Evolutionary conservation across 306 rosid genomes (phyloP).

Genomic region (Gleditsia sinensis): DNA sequence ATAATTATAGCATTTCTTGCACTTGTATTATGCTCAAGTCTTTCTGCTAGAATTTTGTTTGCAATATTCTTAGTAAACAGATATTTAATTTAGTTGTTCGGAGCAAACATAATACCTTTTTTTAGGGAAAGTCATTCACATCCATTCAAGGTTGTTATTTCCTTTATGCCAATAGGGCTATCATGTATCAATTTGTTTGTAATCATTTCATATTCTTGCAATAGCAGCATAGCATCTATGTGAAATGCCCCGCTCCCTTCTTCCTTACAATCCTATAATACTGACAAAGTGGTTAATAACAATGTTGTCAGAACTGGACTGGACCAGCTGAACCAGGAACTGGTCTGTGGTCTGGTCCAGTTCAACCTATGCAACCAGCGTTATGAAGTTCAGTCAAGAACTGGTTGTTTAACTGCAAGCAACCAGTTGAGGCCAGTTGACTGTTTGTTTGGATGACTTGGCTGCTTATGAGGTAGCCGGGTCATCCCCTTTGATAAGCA

Average conservation of each 20-base stretch:
- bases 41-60: background rate
- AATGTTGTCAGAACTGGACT: too few relatives aligned
- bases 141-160: background rate
- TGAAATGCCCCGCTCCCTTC: background rate
- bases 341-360: too few relatives aligned
- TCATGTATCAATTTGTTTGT: background rate
- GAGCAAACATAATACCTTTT: background rate
- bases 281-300: too few relatives aligned
- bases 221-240: background rate
- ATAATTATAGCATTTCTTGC: background rate
- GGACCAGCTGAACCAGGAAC: too few relatives aligned
- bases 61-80: background rate
- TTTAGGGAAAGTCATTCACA: background rate
- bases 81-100: background rate
- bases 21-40: background rate
- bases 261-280: background rate
- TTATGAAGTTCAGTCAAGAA: too few relatives aligned
- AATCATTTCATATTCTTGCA: conserved; percentile 10
- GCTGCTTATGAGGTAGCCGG: too few relatives aligned
- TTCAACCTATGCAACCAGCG: too few relatives aligned
- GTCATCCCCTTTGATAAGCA: background rate
- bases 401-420: background rate
- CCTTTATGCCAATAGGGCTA: background rate
- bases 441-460: background rate
- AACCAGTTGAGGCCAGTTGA: background rate